Evolutionary conservation across 345 rosid species (phyloP).

Genomic region (Angophora floribunda): DNA sequence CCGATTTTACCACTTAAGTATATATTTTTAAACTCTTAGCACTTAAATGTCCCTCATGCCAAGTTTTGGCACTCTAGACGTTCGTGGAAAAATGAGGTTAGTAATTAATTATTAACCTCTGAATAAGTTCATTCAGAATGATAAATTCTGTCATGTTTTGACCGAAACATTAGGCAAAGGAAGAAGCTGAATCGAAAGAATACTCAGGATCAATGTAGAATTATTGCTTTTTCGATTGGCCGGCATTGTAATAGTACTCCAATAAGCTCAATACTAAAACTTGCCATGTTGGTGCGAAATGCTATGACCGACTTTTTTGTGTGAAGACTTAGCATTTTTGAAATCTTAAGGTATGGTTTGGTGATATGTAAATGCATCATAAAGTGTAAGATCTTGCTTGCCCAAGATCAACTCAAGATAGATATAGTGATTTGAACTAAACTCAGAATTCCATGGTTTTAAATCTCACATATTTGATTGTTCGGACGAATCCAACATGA

Average conservation of each 20-base stretch:
- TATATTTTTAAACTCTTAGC: no score
- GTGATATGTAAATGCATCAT: neutral
- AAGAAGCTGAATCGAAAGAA: neutral
- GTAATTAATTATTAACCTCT: no score
- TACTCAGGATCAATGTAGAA: neutral
- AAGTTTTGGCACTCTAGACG: no score
- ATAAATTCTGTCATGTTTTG: neutral
- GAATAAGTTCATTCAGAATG: no score
- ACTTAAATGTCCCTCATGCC: no score
- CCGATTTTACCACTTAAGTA: no score
- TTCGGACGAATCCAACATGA: neutral
- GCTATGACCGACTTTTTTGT: neutral
- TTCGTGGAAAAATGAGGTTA: no score
- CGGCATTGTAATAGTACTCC: neutral
- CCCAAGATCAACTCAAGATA: neutral
- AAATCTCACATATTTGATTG: neutral
- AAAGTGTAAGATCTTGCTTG: neutral
- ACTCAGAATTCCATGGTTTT: neutral
- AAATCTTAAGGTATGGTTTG: neutral
- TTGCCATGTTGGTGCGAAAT: neutral
- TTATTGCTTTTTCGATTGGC: neutral
- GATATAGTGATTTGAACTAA: neutral
- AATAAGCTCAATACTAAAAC: neutral
- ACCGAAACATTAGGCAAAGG: neutral
- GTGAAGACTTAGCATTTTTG: neutral